phyloP scores from a whole-genome alignment of 768 basidiomycete species.

The Lactarius indigo region DNA sequence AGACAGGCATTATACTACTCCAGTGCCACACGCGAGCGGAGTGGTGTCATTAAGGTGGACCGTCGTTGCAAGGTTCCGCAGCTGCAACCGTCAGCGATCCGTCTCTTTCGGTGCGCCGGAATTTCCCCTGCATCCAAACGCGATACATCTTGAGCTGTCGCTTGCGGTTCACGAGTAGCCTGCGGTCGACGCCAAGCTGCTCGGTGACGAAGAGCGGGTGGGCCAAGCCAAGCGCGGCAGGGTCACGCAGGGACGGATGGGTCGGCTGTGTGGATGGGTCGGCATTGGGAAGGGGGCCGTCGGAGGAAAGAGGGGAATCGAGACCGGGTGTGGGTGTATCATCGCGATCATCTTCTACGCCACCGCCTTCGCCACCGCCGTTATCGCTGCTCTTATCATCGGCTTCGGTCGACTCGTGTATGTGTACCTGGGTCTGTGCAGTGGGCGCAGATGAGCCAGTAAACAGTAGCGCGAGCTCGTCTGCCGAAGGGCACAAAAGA shows the following conservation, averaged over 20 bases:
- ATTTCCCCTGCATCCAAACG: slow-evolving; percentile 91
- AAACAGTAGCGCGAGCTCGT: slow-evolving; percentile 76
- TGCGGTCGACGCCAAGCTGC: slow-evolving; percentile 84
- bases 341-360: not conserved
- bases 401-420: slow-evolving; percentile 33
- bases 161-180: slow-evolving; percentile 91
- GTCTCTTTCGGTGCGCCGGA: slow-evolving; percentile 35
- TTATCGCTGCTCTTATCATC: slow-evolving; percentile 36
- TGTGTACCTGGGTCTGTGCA: slow-evolving; percentile 28
- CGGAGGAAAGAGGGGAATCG: not conserved
- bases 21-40: not conserved
- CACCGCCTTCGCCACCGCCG: not conserved
- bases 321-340: not conserved
- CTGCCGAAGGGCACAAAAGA: slow-evolving; percentile 35
- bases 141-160: slow-evolving; percentile 96
- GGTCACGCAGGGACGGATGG: slow-evolving; percentile 32
- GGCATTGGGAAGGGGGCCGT: not conserved
- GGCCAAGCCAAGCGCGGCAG: slow-evolving; percentile 30
- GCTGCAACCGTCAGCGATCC: not conserved
- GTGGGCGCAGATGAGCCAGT: slow-evolving; percentile 53
- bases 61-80: not conserved
- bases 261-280: slow-evolving; percentile 8
- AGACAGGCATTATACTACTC: not conserved
- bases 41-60: not conserved
- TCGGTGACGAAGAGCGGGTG: slow-evolving; percentile 75